A percentile compares a stretch with the other conserved stretches of the same genome.
Conservation (phyloP, 306 rosid species). For the barrel medic (Medicago truncatula) region MtrunA17r5.0-ANR NC_053046.1:7101001-7101500, state of each 20-base stretch:
- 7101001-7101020: conserved; percentile 96
- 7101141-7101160: conserved; percentile 47
- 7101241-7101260: conserved; percentile 66
- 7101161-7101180: neutral
- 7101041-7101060: conserved; percentile 95
- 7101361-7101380: conserved; percentile 32
- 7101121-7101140: conserved; percentile 99
- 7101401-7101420: conserved; percentile 26
- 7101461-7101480: conserved; percentile 83
- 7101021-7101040: conserved; percentile 97
- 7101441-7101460: conserved; percentile 76
- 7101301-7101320: conserved; percentile 93
- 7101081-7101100: conserved; percentile 98
- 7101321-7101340: conserved; percentile 53
- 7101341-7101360: conserved; percentile 18
- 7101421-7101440: conserved; percentile 86
- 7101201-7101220: conserved; percentile 19
- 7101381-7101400: conserved; percentile 18
- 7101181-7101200: conserved; percentile 6
- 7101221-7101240: conserved; percentile 23
- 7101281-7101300: conserved; percentile 99
- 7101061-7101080: conserved; percentile 94
- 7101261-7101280: conserved; percentile 97
- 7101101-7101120: conserved; percentile 95
- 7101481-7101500: conserved; percentile 75